A percentile compares a stretch with the other conserved stretches of the same genome.
Evolutionary conservation across 1,284 basidiomycete species (phyloP).

Genomic region (Taiwanofungus camphoratus): DNA sequence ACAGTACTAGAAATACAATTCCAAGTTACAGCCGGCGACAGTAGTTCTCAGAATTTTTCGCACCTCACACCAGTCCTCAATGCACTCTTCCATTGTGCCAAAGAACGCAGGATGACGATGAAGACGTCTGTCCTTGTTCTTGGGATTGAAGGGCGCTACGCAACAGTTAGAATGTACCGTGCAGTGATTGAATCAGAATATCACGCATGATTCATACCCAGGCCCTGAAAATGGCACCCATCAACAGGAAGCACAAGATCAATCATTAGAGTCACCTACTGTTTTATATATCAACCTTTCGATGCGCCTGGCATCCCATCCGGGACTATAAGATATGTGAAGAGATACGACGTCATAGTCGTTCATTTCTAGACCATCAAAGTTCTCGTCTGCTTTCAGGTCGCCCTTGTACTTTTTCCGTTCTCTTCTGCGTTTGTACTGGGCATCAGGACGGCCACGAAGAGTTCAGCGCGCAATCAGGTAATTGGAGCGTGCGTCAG

Average conservation of each 20-base stretch:
- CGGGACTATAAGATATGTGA: slow-evolving; percentile 59
- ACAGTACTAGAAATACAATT: slow-evolving; percentile 33
- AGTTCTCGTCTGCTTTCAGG: slow-evolving; percentile 38
- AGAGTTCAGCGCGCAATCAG: slow-evolving; percentile 39
- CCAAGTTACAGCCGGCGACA: too few species aligned
- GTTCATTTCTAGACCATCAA: slow-evolving; percentile 47
- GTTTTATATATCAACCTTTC: slow-evolving; percentile 55
- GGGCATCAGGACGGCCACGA: slow-evolving; percentile 38
- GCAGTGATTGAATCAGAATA: background rate
- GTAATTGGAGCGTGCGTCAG: slow-evolving; percentile 39
- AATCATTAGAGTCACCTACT: slow-evolving; percentile 14
- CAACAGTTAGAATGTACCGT: background rate
- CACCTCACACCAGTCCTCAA: slow-evolving; percentile 58
- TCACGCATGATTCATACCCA: slow-evolving; percentile 52
- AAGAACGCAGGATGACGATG: slow-evolving; percentile 62
- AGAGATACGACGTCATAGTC: slow-evolving; percentile 52
- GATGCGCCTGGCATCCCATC: slow-evolving; percentile 52
- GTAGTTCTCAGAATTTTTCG: slow-evolving; percentile 1
- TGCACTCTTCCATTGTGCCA: slow-evolving; percentile 47
- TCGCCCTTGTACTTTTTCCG: slow-evolving; percentile 42
- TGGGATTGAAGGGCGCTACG: slow-evolving; percentile 52
- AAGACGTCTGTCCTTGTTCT: slow-evolving; percentile 49
- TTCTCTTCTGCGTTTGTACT: slow-evolving; percentile 17
- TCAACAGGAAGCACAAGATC: background rate
- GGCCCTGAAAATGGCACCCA: slow-evolving; percentile 24